Evolutionary conservation across 768 basidiomycete species (phyloP), one percentile per base, ranked within the genome.

Genomic region (Kwoniella botswanensis): DNA sequence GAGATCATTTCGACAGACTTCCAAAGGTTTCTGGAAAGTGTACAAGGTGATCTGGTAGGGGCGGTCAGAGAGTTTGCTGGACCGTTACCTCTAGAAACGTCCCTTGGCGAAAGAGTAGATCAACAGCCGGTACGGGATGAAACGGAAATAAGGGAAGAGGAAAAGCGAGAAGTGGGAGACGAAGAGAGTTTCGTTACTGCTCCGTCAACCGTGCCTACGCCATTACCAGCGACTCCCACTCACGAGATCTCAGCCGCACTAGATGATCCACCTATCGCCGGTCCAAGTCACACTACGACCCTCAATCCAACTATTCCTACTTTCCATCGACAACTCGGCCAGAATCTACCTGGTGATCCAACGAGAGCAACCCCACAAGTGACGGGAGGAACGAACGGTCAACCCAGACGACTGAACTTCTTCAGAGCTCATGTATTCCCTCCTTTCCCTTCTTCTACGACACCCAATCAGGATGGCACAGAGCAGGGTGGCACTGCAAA

Each of bases 381-480:
- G 5, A 65, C 71, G 2, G 74, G 73, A 21, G 74, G 74, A 7
- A 50, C 41, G 6, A 56, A 74, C 26, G 78, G 76, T 50, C 55
- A 60, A 26, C 77, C 78, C 6, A 61, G 76, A 21, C 57, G 70
- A 41, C 71, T 79, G 21, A 79, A 79, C 67, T 79, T 79, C 50
- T 79, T 79, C 78, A 71, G 78, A 15, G 78, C 78, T 12, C 78
- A 79, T 46, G 24, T 79, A 24, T 79, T 79, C 68, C 74, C 78
- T 22, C 71, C 77, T 35, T n/a, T 68, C 2, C 13, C 65, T 18
- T 3, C 70, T 1, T 7, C 71, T 4, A 15, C 62, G 35, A 35
- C 35, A 35, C 7, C 35, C 35, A 6, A 35, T 35, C 35, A 35
- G 35, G 35, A 35, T 35, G 35, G 35, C 35, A 35, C 35, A 35